phyloP scores from a whole-genome alignment of 2,329 filamentous ascomycete species.

The Cladosporium sp. region DNA sequence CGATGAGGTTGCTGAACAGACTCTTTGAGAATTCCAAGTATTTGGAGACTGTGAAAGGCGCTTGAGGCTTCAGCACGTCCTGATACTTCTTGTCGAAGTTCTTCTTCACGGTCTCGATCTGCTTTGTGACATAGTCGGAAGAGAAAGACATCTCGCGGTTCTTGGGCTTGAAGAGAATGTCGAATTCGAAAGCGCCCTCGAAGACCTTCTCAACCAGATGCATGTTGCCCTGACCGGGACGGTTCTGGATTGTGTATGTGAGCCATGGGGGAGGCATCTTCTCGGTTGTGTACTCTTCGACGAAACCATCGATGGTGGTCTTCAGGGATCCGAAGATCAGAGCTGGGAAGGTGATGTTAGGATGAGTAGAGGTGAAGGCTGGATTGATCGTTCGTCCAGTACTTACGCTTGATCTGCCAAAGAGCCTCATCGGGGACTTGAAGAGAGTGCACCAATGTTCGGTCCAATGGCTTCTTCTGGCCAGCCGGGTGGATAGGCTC shows the following conservation, averaged over 20 bases:
- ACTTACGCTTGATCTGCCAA: constrained; percentile 77
- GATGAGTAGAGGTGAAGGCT: background rate
- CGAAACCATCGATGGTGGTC: constrained; percentile 59
- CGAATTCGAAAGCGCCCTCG: constrained; percentile 85
- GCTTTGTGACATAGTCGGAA: constrained; percentile 64
- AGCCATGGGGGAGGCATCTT: constrained; percentile 80
- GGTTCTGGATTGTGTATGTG: constrained; percentile 75
- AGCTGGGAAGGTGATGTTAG: constrained; percentile 44
- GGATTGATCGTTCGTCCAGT: background rate
- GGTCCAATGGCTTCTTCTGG: constrained; percentile 69
- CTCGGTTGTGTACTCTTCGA: constrained; percentile 61
- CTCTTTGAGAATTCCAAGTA: constrained; percentile 81
- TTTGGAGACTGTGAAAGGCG: constrained; percentile 69
- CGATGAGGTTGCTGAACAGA: constrained; percentile 91
- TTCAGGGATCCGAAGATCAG: constrained; percentile 66
- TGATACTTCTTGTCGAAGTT: constrained; percentile 75
- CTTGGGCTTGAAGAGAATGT: constrained; percentile 82
- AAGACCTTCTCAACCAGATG: constrained; percentile 92
- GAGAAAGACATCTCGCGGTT: constrained; percentile 47
- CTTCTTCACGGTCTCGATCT: constrained; percentile 66
- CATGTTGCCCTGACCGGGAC: constrained; percentile 70
- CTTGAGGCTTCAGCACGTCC: constrained; percentile 68
- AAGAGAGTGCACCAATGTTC: constrained; percentile 74
- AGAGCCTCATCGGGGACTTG: constrained; percentile 65
- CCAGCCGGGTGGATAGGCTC: constrained; percentile 62